Base-by-base conservation (phyloP, 345 rosid species). In the Cardiospermum halicacabum region DNA sequence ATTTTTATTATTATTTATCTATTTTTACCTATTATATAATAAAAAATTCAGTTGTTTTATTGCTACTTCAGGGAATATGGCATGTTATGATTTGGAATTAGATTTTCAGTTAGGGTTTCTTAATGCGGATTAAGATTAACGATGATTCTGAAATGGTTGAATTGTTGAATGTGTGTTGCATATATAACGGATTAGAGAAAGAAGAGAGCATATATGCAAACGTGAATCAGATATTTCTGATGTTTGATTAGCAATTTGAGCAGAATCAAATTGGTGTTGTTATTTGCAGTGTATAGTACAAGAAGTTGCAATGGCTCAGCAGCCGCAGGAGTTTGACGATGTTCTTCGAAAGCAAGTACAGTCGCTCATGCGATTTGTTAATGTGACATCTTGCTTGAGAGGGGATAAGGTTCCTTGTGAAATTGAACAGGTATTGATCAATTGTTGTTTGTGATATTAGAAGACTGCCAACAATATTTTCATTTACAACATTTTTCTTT, bases 401-500 rank as follows among this genome's bases (percentile, higher is more conserved):
- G 82, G 77, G 2, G 89, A 79, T 45, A 77, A 54, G 64, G 73
- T 73, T 56, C 86, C 82, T 3, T 83, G 79, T 62, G 72, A 56
- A 69, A 85, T 88, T 25, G 77, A 83, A 67, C 78, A 80, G 83
- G 93, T 84, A 26, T 7, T 34, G 39, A 11, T 34, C 9, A 10
- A 10, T 32, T 32, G 1, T 34, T 34, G 39, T 3, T 34, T 34
- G 39, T 34, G 10, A 32, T 34, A 1, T 5, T 5, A 34, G 39
- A 34, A 5, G 39, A 11, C 10, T 34, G 39, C 6, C 10, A 11
- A 34, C 10, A 11, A 34, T 11, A 11, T 4, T 7, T 34, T 34
- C 10, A 7, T 27, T 26, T 25, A 34, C 19, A 28, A 19, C 34
- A 28, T 34, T 22, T 61, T 42, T 55, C 30, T 18, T 15, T 1